phyloP scores from a whole-genome alignment of 2,329 filamentous ascomycete species.

The Trichoderma asperellum region DNA sequence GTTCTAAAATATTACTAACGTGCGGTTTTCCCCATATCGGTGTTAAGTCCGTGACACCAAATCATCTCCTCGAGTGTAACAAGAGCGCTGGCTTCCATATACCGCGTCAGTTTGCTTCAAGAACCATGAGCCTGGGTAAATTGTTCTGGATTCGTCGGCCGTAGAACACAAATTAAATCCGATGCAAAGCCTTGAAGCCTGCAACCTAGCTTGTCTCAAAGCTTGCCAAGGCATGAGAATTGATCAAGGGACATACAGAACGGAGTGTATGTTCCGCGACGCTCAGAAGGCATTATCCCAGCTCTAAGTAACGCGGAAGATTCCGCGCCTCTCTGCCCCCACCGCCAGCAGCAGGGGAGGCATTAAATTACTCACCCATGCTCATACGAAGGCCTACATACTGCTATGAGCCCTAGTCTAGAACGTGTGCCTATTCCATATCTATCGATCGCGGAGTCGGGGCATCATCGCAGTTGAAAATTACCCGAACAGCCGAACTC shows the following conservation, averaged over 20 bases:
- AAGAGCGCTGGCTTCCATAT: no score
- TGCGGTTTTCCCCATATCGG: no score
- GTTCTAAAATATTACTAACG: no score
- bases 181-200: neutral
- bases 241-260: neutral
- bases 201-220: neutral
- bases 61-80: no score
- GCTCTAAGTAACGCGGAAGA: neutral
- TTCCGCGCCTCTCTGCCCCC: neutral
- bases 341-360: neutral
- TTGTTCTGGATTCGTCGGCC: neutral
- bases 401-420: no score
- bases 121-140: no score
- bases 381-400: neutral
- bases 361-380: neutral
- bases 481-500: slow-evolving; percentile 1
- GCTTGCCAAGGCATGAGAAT: neutral
- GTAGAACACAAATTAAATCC: neutral
- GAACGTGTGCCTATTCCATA: neutral
- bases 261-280: neutral
- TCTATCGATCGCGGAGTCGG: neutral
- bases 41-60: no score
- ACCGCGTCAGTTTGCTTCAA: no score
- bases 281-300: neutral
- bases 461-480: neutral